Percentiles rank a stretch among this genome's conserved stretches.
These are phyloP conservation scores for Eutrema heterophyllum DNA, from an alignment of 345 rosid genomes.

Conservation along the genomic window DNA sequence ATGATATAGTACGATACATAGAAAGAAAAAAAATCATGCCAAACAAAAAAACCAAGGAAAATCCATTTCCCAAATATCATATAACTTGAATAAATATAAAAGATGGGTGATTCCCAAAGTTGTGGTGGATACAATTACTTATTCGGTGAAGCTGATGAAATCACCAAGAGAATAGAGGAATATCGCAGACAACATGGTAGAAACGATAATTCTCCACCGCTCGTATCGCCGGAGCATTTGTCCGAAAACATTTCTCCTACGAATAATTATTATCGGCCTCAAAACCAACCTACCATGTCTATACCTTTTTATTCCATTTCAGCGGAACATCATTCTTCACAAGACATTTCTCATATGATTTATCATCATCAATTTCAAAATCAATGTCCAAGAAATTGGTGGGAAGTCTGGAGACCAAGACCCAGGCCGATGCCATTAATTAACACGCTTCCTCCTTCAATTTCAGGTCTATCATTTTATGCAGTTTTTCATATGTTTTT, in stretches of 20 bases:
- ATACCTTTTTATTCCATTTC: neutral
- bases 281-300: neutral
- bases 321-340: neutral
- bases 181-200: neutral
- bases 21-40: neutral
- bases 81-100: neutral
- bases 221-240: neutral
- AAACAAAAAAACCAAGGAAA: neutral
- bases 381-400: neutral
- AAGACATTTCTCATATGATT: neutral
- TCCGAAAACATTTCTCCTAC: neutral
- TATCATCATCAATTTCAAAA: neutral
- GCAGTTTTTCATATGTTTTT: neutral
- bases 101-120: neutral
- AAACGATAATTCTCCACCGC: neutral
- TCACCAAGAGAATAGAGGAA: neutral
- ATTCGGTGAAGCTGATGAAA: conserved; percentile 22
- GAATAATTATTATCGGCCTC: neutral
- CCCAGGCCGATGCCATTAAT: neutral
- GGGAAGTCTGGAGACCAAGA: neutral
- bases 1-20: neutral
- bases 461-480: neutral
- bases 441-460: neutral
- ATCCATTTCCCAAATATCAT: neutral
- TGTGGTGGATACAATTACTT: neutral